phyloP scores from a whole-genome alignment of 2,329 filamentous ascomycete genomes.

The Reticulascus tulasneorum region DNA sequence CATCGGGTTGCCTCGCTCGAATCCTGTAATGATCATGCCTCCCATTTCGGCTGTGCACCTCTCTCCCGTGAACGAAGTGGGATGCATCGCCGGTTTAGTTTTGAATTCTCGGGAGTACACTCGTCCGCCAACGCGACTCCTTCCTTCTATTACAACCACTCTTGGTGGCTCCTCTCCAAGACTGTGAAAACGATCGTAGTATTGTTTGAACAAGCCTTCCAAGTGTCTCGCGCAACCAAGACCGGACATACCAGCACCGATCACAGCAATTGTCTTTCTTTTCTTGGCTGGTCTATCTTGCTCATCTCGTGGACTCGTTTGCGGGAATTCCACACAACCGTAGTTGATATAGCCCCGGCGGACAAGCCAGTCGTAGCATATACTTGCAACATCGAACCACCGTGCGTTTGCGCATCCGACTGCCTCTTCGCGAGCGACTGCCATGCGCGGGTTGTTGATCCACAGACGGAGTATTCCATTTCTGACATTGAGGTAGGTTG shows the following conservation, averaged over 20 bases:
- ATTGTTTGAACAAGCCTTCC: constrained; percentile 79
- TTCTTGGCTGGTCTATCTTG: constrained; percentile 32
- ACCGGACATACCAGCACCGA: constrained; percentile 93
- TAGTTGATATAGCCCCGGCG: constrained; percentile 95
- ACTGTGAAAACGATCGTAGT: constrained; percentile 62
- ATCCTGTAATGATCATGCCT: constrained; percentile 96
- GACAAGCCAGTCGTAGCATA: constrained; percentile 90
- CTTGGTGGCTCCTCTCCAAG: constrained; percentile 65
- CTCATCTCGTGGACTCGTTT: constrained; percentile 23
- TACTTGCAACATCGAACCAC: constrained; percentile 83
- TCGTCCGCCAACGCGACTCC: constrained; percentile 81
- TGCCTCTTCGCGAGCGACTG: constrained; percentile 79
- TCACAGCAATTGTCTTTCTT: constrained; percentile 69
- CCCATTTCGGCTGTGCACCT: constrained; percentile 91
- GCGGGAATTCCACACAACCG: constrained; percentile 75
- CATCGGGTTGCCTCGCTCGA: constrained; percentile 90
- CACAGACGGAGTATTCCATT: constrained; percentile 91
- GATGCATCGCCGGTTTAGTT: constrained; percentile 52
- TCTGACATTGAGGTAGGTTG: constrained; percentile 91
- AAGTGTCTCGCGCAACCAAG: constrained; percentile 89
- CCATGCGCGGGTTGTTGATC: constrained; percentile 79
- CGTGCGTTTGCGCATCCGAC: constrained; percentile 83
- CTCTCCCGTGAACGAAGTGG: constrained; percentile 49
- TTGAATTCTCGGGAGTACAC: constrained; percentile 77
- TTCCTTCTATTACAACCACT: constrained; percentile 80